Evolutionary conservation across 2,329 filamentous ascomycete genomes (phyloP), one percentile per base, ranked within the genome.

Genomic region (Endothia cerciana): DNA sequence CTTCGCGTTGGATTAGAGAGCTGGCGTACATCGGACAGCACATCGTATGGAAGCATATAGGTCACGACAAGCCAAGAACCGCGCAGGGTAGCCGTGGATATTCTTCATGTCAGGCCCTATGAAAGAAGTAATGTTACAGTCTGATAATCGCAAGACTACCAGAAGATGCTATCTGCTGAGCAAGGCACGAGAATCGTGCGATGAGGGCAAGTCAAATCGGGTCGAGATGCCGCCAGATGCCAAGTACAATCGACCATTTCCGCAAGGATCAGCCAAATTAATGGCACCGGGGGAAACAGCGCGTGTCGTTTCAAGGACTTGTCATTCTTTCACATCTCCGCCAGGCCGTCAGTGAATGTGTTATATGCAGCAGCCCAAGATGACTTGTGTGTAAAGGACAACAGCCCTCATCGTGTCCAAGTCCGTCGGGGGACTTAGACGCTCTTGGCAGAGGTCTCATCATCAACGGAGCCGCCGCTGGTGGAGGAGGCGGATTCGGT

Each of bases 401-500:
- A 55, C 55, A 57, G 60, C 69, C 69, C 65, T 65, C 68, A 69
- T 69, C 65, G 53, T 68, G 65, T 65, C 64, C 38, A 40, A 66
- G 47, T 22, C 65, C 55, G 40, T 58, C 36, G 28, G 57, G 45
- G 47, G 47, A 59, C 49, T 59, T 69, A 69, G 49, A 67, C 60
- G 58, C 71, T 72, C 72, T 76, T 73, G 69, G 69, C 69, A 41
- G 75, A 65, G 71, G 79, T 77, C 65, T 86, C 84, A 70, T 86
- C 84, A 69, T 86, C 83, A 62, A 85, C 83, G 70, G 77, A 74
- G 70, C 77, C 90, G 73, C 83, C 84, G 71, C 79, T 81, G 73
- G 82, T 87, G 77, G 87, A 88, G 77, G 87, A 88, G 69, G 87
- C 87, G 66, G 81, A 82, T 73, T 87, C 84, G 41, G 81, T 84